Evolutionary conservation across 129 eudicot species (phyloP).

Genomic region (Kitagawia praeruptora): DNA sequence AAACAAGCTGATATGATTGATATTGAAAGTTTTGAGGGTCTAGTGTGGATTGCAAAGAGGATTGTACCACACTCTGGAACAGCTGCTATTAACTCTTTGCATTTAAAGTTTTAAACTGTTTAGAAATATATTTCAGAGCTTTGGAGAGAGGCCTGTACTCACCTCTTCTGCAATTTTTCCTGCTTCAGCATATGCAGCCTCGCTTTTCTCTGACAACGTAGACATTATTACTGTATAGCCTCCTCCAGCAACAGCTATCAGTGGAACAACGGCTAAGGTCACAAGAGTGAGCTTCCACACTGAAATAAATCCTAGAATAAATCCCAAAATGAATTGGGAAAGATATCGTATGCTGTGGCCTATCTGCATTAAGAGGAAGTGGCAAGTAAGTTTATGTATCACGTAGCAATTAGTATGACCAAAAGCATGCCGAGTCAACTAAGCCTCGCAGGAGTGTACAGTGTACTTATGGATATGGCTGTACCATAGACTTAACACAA

Average conservation of each 20-base stretch:
- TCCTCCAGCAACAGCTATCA: conserved; percentile 78
- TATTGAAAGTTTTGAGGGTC: background rate
- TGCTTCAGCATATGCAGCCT: conserved; percentile 86
- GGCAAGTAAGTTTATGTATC: conserved; percentile 2
- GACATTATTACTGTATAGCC: conserved; percentile 66
- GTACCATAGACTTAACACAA: background rate
- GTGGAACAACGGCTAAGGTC: conserved; percentile 69
- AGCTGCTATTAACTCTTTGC: background rate
- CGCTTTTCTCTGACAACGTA: conserved; percentile 63
- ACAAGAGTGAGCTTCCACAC: conserved; percentile 86
- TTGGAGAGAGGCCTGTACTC: background rate
- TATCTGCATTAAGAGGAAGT: conserved; percentile 36
- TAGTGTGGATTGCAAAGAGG: background rate
- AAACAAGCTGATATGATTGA: background rate
- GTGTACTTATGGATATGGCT: background rate
- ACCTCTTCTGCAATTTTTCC: conserved; percentile 90
- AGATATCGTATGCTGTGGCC: conserved; percentile 68
- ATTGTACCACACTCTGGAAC: background rate
- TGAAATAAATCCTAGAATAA: conserved; percentile 54
- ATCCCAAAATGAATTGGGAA: conserved; percentile 63
- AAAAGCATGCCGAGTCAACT: background rate
- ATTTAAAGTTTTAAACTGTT: background rate
- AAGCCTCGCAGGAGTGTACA: background rate
- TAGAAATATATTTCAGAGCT: background rate
- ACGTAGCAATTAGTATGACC: background rate